Evolutionary conservation across 2,329 filamentous ascomycete species (phyloP).

Genomic region (Neonectria faginata): DNA sequence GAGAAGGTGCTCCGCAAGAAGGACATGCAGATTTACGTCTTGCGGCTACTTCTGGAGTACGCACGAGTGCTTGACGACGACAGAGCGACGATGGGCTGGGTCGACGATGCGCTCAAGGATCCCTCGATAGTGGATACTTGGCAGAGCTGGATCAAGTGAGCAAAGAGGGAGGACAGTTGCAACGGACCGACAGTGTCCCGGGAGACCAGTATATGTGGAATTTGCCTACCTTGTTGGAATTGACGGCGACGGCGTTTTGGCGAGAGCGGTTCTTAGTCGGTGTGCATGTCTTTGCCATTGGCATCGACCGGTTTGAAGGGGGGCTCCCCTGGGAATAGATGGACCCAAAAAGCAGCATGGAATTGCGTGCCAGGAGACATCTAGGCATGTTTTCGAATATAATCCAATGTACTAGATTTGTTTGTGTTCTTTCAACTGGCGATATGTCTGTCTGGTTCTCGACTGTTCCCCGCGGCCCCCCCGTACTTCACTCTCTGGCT

Average conservation of each 20-base stretch:
- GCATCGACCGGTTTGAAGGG: constrained; percentile 6
- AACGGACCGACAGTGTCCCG: neutral
- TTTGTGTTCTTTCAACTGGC: neutral
- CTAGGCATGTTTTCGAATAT: constrained; percentile 2
- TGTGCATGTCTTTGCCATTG: constrained; percentile 3
- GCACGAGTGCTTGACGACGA: constrained; percentile 65
- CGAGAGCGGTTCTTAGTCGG: constrained; percentile 6
- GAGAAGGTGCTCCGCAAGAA: constrained; percentile 74
- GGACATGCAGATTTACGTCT: constrained; percentile 79
- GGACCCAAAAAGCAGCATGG: constrained; percentile 24
- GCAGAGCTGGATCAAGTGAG: constrained; percentile 41
- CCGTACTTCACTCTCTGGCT: neutral
- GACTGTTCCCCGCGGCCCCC: too few relatives aligned
- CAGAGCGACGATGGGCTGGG: constrained; percentile 67
- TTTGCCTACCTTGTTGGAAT: constrained; percentile 29
- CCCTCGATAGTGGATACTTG: constrained; percentile 49
- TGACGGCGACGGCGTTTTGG: constrained; percentile 32
- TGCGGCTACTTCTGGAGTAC: constrained; percentile 74
- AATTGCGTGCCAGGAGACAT: constrained; percentile 22
- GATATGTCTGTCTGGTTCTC: too few relatives aligned
- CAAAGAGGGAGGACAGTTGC: constrained; percentile 18
- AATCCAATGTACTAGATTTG: constrained; percentile 1
- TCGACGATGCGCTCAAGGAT: constrained; percentile 59
- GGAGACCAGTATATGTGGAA: constrained; percentile 5
- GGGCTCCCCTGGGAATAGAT: constrained; percentile 22